These are phyloP conservation scores for Bocquillonia castaneifolia DNA, from an alignment of 441 rosid genomes.

Conservation along the genomic window DNA sequence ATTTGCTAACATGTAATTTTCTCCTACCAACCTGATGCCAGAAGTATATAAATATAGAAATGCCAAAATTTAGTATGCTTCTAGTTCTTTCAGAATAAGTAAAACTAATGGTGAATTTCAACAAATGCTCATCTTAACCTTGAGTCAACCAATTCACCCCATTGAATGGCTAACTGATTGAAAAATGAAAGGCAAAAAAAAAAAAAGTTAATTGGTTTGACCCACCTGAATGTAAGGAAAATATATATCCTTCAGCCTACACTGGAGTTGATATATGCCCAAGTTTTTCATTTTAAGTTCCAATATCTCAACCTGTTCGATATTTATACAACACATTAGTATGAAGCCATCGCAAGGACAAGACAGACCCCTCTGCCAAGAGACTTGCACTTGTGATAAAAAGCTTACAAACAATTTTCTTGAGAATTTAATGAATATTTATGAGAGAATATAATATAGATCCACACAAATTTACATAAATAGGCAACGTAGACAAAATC, in stretches of 20 bases:
- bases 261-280: constrained; percentile 41
- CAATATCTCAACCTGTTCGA: constrained; percentile 55
- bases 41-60: neutral
- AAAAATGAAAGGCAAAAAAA: neutral
- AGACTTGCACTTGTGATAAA: neutral
- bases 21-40: neutral
- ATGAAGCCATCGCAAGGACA: neutral
- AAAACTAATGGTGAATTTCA: neutral
- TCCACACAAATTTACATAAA: neutral
- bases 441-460: neutral
- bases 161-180: neutral
- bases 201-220: neutral
- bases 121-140: neutral
- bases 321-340: neutral
- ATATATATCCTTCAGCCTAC: constrained; percentile 78
- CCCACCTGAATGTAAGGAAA: constrained; percentile 79
- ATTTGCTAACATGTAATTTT: neutral
- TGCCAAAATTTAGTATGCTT: neutral
- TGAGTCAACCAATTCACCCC: neutral
- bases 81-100: no score
- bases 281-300: constrained; percentile 31
- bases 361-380: neutral
- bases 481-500: no score
- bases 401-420: neutral
- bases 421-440: neutral